These are phyloP conservation scores for Flaveria ramosissima DNA, from an alignment of 129 eudicot species.

Conservation along the genomic window DNA sequence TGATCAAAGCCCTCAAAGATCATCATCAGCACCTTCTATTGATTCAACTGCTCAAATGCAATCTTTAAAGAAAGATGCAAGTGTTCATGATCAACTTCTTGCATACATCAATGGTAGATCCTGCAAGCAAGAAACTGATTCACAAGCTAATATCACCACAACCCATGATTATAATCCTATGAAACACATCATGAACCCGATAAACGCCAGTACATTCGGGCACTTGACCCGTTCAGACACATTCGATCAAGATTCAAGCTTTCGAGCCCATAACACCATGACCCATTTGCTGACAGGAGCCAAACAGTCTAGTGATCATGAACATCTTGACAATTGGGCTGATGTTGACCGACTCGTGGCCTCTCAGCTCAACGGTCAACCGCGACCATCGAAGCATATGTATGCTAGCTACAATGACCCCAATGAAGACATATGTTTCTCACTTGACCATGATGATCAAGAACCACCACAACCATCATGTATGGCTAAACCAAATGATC, in stretches of 20 bases:
- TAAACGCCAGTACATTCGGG: conserved; percentile 28
- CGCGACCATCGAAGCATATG: conserved; percentile 28
- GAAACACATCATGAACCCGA: conserved; percentile 24
- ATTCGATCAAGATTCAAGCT: conserved; percentile 31
- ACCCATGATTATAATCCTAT: conserved; percentile 27
- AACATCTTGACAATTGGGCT: conserved; percentile 46
- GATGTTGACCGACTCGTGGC: conserved; percentile 57
- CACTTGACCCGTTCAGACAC: conserved; percentile 10
- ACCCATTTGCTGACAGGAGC: conserved; percentile 23
- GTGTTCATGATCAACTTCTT: conserved; percentile 55
- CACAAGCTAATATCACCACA: conserved; percentile 12
- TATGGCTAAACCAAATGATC: conserved; percentile 22
- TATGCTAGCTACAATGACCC: conserved; percentile 28
- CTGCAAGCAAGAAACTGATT: conserved; percentile 43
- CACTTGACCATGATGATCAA: conserved; percentile 37
- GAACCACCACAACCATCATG: conserved; percentile 26
- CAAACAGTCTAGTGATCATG: conserved; percentile 8
- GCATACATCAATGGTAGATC: conserved; percentile 41
- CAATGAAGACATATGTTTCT: conserved; percentile 34
- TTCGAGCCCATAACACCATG: conserved; percentile 30
- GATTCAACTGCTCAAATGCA: conserved; percentile 28
- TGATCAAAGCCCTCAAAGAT: conserved; percentile 43
- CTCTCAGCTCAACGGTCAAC: conserved; percentile 59
- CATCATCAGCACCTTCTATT: conserved; percentile 36
- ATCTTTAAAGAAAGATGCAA: conserved; percentile 34